phyloP scores from a whole-genome alignment of 2,329 filamentous ascomycete genomes.

The Eutypella sp. region DNA sequence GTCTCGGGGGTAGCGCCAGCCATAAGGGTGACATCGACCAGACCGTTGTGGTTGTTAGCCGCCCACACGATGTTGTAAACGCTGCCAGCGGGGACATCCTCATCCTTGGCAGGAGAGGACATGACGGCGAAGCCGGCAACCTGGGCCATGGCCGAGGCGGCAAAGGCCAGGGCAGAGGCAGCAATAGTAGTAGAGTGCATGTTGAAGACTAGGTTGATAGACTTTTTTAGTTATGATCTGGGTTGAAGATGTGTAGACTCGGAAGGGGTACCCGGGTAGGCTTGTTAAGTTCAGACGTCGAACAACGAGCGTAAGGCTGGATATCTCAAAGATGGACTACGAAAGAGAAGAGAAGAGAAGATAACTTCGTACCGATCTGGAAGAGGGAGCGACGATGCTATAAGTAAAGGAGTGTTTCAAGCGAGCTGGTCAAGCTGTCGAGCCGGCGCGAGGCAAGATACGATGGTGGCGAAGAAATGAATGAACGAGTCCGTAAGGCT shows the following conservation, averaged over 20 bases:
- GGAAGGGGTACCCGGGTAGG: not conserved
- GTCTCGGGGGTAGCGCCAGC: conserved; percentile 41
- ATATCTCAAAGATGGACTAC: not conserved
- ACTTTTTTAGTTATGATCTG: conserved; percentile 2
- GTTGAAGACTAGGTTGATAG: conserved; percentile 30
- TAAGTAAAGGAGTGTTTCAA: conserved; percentile 12
- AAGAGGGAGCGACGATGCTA: not conserved
- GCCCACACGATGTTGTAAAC: conserved; percentile 49
- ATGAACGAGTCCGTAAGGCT: conserved; percentile 10
- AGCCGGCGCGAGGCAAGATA: conserved; percentile 11
- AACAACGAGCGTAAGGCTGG: not conserved
- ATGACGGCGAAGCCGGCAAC: conserved; percentile 53
- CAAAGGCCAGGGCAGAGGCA: conserved; percentile 47
- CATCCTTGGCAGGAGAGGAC: conserved; percentile 38
- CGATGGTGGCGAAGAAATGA: conserved; percentile 10
- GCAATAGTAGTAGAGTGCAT: conserved; percentile 50
- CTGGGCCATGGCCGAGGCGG: conserved; percentile 47
- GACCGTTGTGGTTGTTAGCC: conserved; percentile 34
- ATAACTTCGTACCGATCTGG: not conserved
- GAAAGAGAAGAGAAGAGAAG: not conserved
- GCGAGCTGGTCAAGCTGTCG: too few relatives aligned
- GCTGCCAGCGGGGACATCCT: conserved; percentile 43
- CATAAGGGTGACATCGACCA: conserved; percentile 50
- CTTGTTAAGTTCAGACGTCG: not conserved
- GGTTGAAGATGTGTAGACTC: not conserved